These are phyloP conservation scores for Apophysomyces elegans DNA, from an alignment of 371 early-diverging fungal species.

Conservation along the genomic window DNA sequence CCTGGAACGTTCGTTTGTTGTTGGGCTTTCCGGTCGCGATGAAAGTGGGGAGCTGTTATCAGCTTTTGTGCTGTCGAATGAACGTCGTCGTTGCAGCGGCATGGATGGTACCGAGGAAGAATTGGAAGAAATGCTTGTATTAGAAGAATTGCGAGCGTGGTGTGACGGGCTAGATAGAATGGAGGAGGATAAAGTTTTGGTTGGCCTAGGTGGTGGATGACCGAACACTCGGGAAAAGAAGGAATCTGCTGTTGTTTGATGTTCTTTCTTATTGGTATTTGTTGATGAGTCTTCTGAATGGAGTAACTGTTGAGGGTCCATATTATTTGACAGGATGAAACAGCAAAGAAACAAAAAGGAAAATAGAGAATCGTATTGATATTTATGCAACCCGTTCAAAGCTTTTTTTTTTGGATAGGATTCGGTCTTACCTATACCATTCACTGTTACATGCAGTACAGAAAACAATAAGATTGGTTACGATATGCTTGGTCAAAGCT, in stretches of 20 bases:
- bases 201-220: conserved; percentile 14
- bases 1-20: conserved; percentile 10
- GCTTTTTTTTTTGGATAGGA: no score
- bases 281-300: not conserved
- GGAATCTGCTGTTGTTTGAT: not conserved
- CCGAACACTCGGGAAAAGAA: conserved; percentile 6
- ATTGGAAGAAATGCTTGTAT: conserved; percentile 25
- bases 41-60: conserved; percentile 22
- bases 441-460: not conserved
- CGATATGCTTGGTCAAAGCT: not conserved
- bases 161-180: conserved; percentile 21
- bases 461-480: conserved; percentile 4
- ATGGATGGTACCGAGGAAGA: conserved; percentile 13
- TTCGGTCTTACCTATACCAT: no score
- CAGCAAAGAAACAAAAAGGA: not conserved
- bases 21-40: conserved; percentile 26
- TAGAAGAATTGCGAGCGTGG: conserved; percentile 40
- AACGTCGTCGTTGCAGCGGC: conserved; percentile 37
- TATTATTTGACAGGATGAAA: conserved; percentile 8
- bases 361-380: not conserved
- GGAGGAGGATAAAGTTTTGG: conserved; percentile 19
- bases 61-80: conserved; percentile 30
- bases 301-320: not conserved
- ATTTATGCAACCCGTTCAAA: not conserved
- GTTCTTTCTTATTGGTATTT: not conserved